Evolutionary conservation across 2,329 filamentous ascomycete species (phyloP), one percentile per base, ranked within the genome.

Genomic region (Pseudogymnoascus sp.): DNA sequence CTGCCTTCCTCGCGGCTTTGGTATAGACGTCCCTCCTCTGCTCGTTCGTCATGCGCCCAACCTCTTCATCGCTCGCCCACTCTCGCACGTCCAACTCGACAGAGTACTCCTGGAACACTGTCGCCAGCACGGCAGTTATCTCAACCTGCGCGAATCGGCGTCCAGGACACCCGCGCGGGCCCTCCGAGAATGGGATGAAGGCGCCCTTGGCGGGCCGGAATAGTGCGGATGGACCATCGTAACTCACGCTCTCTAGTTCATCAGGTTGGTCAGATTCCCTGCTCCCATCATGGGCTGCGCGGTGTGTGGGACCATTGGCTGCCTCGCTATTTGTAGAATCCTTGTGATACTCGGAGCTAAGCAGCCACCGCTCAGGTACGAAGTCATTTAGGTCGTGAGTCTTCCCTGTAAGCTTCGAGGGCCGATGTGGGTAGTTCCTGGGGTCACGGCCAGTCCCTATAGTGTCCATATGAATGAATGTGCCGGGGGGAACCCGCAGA

Each of bases 311-410:
- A 13, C 26, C 31, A 9, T 42, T 38, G 10, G 31, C 21, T 62
- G 17, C 13, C 19, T 59, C 40, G 17, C 40, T 28, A 4, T 75
- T 74, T 15, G 74, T 73, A 11, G 77, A 72, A 17, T 74, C 74
- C 26, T 17, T 35, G 33, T 64, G 38, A 8, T 23, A 26, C 5
- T 40, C 31, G 15, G 28, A 28, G 15, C 42, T 15, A 60, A 63
- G 19, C 8, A 86, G 73, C 83, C 83, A 86, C 42, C 83, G 78
- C 68, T 84, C 81, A 0, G 83, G 83, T 40, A 79, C 76, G 72
- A 84, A 86, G 53, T 80, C 75, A 44, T 81, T 75, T 1, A 82
- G 73, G 65, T 85, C 72, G 23, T 42, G 71, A 67, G 8, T n/a
- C 23, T 65, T 65, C 47, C 60, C 47, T 36, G 64, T 65, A 11